Conservation (phyloP, 768 basidiomycete genomes). For the Rossbeevera mucosa region DNA sequence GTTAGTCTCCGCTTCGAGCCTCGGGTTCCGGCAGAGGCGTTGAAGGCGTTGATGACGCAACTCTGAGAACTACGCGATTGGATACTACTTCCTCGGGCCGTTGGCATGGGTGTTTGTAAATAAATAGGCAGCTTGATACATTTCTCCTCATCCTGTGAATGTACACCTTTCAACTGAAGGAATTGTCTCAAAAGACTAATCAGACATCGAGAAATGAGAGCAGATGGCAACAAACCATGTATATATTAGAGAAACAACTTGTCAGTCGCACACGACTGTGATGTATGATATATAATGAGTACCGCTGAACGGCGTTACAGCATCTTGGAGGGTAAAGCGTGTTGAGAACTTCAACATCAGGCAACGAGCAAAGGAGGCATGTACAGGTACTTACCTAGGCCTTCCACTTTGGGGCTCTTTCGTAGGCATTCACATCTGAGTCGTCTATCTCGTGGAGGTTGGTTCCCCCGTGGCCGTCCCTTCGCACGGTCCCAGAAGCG, state of each 20-base stretch:
- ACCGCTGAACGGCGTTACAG: background rate
- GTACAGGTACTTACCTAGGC: constrained; percentile 4
- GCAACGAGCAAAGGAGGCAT: background rate
- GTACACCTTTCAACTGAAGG: background rate
- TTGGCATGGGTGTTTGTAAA: background rate
- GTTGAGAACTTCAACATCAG: background rate
- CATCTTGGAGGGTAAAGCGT: background rate
- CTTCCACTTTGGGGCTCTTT: constrained; percentile 33
- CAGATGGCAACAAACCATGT: background rate
- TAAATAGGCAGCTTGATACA: background rate
- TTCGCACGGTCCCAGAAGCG: background rate
- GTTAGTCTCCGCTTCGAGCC: constrained; percentile 53
- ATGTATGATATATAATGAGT: background rate
- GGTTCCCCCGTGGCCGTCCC: constrained; percentile 6
- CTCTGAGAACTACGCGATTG: background rate
- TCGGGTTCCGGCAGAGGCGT: constrained; percentile 18
- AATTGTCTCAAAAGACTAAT: background rate
- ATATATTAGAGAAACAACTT: background rate
- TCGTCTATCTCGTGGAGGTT: constrained; percentile 19
- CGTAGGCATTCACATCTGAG: constrained; percentile 48
- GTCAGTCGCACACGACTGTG: background rate
- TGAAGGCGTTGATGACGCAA: constrained; percentile 9
- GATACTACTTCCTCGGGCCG: background rate
- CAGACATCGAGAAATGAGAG: background rate
- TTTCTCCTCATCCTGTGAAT: background rate